Base-by-base conservation (phyloP, 192 early-diverging fungal species). In the Pilaira anomala region DNA sequence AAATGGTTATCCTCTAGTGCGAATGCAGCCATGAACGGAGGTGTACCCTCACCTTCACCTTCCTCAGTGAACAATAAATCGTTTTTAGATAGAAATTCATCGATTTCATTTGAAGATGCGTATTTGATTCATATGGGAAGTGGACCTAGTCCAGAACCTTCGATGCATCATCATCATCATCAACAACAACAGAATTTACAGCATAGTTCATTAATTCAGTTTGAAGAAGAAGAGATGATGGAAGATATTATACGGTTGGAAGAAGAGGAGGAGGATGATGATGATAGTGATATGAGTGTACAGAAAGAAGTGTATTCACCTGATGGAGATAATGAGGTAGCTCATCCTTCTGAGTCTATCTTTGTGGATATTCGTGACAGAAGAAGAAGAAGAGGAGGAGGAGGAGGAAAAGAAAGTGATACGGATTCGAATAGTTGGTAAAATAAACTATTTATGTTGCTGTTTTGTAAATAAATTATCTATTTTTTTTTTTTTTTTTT, bases 31-130 rank as follows among this genome's bases (percentile, higher is more conserved):
- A 30, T n/a, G 42, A 21, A 56, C 16, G 59, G 24, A 14, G 39
- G 46, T 16, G 12, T 21, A 46, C 36, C 14, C 8, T 61, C 44
- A 25, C 13, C 39, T 25, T 1, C 41, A 16, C 22, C 33, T 30
- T 56, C 40, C 2, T 48, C 53, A 13, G 36, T 46, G 3, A 30
- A 28, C 3, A 48, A 24, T 40, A 48, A 51, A 50, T 55, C 68
- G 2, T 29, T 33, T 21, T 21, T 30, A 7, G 64, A 60, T 14
- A 58, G 52, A 41, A 36, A 41, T 28, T 50, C 79, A 28, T 73
- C 78, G 11, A 44, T 82, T 12, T 85, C 83, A 0, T 85, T 85
- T 76, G 83, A 85, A 64, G 83, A 85, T 56, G 83, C 83, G 3
- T 79, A 78, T 46, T 50, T 79, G 49, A 79, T 85, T 39, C 77